A percentile compares a stretch with the other conserved stretches of the same genome.
Evolutionary conservation across 345 rosid genomes (phyloP).

Genomic region (Eutrema heterophyllum): DNA sequence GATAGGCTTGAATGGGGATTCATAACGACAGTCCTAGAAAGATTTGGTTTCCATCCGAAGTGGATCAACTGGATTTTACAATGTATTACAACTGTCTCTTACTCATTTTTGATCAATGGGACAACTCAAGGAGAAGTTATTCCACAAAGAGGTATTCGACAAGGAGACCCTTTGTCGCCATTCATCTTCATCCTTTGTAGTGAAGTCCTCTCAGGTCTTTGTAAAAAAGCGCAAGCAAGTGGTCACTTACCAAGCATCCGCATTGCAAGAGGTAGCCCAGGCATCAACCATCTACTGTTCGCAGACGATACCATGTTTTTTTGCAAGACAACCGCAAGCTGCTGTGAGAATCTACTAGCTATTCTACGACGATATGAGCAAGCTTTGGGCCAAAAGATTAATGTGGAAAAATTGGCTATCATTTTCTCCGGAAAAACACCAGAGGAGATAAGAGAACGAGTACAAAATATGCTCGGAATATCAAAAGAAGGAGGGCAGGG

Average conservation of each 20-base stretch:
- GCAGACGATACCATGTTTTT: neutral
- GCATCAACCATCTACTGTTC: neutral
- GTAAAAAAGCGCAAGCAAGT: fast-evolving
- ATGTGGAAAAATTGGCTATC: too few species aligned
- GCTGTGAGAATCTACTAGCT: neutral
- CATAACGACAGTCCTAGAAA: too few species aligned
- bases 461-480: too few species aligned
- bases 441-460: too few species aligned
- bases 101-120: neutral
- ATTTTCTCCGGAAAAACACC: too few species aligned
- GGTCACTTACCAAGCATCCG: too few species aligned
- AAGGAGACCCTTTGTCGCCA: neutral
- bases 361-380: too few species aligned
- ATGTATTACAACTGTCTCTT: neutral
- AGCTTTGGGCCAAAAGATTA: too few species aligned
- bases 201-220: neutral
- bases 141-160: neutral
- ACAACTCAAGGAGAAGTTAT: fast-evolving
- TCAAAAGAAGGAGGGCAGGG: too few species aligned
- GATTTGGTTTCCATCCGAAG: too few species aligned
- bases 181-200: neutral
- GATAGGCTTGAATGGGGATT: neutral
- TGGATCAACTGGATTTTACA: too few species aligned
- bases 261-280: too few species aligned
- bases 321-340: neutral